phyloP scores from a whole-genome alignment of 2,329 filamentous ascomycete genomes.

The Phoma sp. region DNA sequence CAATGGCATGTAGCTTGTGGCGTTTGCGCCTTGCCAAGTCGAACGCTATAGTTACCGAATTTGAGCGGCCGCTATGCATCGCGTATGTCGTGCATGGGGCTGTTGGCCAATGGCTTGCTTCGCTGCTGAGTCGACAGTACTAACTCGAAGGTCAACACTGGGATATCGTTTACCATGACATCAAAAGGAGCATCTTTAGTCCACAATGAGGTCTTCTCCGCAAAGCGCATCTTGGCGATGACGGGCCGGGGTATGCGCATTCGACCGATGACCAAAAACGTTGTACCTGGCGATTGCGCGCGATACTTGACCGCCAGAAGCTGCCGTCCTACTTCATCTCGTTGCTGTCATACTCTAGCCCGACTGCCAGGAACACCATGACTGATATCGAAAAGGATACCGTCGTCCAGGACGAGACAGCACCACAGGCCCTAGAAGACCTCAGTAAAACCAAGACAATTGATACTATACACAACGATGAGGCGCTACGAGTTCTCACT shows the following conservation, averaged over 20 bases:
- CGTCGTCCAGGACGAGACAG: neutral
- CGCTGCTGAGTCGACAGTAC: neutral
- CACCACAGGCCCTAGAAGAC: conserved; percentile 5
- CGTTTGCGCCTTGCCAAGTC: neutral
- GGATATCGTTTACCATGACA: neutral
- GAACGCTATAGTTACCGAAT: conserved; percentile 1
- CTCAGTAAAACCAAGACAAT: conserved; percentile 13
- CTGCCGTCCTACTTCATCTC: neutral
- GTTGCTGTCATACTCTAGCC: too few relatives aligned
- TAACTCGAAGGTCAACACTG: conserved; percentile 4
- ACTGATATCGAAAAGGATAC: neutral
- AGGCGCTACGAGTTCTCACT: conserved; percentile 17
- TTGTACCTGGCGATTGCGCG: neutral
- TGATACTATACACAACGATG: conserved; percentile 28
- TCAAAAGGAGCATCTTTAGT: conserved; percentile 11
- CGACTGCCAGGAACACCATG: neutral
- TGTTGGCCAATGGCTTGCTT: conserved; percentile 1
- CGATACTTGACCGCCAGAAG: neutral
- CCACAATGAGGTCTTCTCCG: conserved; percentile 3
- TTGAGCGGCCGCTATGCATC: conserved; percentile 1
- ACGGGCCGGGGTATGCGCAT: neutral
- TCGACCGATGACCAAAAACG: neutral
- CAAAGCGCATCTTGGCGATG: conserved; percentile 5
- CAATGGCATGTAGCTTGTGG: neutral
- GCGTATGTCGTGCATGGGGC: neutral